Evolutionary conservation across 2,329 filamentous ascomycete species (phyloP), one percentile per base, ranked within the genome.

Genomic region (Dothideomycetidae sp.): DNA sequence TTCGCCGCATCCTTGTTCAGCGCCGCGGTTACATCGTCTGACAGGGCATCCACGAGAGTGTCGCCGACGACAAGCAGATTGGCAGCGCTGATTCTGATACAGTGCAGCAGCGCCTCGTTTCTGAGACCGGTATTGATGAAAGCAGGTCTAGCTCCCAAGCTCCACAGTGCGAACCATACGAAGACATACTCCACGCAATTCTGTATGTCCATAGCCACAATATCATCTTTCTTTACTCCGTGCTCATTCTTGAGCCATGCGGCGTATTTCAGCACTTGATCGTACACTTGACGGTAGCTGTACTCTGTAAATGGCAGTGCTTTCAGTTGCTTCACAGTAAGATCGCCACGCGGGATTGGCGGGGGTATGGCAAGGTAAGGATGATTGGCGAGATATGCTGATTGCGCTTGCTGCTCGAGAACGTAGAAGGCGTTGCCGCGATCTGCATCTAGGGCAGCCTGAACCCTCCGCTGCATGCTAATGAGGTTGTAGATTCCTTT

Each of bases 61-160:
- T 68, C 64, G 46, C 90, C 84, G 7, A 88, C 67, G 13, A 93
- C 54, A 39, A 86, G 62, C 2, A 92, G 51, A 7, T 68, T 69
- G 0, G 81, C 66, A 0, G 70, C 75, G 2, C 81, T 78, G 2
- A 74, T 72, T 45, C 68, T 70, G 31, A 92, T 64, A 47, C 81
- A 88, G 57, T 93, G 84, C 3, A 71, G 56, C 43, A 93, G 62
- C 0, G 82, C 68, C 17, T 78, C 72, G 10, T 75, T 78, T 0
- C 70, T 68, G 33, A 93, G 62, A 53, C 90, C 90, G 59, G 86
- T 88, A 58, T 93, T 93, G 60, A 93, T 79, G 48, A 90, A 83
- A 0, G 84, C 84, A 0, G 84, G 83, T 39, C 75, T 75, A 0
- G 81, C 84, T 9, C 85, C 85, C 41, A 93, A 74, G 18, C 77